These are phyloP conservation scores for Hypoxylon sp. DNA, from an alignment of 2,329 filamentous ascomycete species.

Conservation along the genomic window DNA sequence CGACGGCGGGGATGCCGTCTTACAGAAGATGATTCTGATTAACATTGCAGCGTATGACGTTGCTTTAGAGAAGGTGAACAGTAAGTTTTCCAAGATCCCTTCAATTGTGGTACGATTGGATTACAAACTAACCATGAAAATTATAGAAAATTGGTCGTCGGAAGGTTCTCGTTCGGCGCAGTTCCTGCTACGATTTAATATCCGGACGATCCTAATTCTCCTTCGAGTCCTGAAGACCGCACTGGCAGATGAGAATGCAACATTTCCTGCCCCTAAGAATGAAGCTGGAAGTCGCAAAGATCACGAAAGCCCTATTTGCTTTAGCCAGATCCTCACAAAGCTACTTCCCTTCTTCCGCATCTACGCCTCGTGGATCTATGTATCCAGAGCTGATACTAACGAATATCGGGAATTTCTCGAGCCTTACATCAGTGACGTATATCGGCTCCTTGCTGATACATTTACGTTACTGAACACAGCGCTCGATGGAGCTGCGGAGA, in stretches of 20 bases:
- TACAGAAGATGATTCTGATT: conserved; percentile 83
- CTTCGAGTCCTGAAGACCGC: conserved; percentile 76
- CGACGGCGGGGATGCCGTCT: conserved; percentile 66
- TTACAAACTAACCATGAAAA: conserved; percentile 42
- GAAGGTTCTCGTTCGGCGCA: conserved; percentile 60
- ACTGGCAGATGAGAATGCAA: conserved; percentile 60
- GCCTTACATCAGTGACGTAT: conserved; percentile 56
- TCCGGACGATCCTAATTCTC: conserved; percentile 77
- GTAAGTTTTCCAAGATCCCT: conserved; percentile 60
- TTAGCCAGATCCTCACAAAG: conserved; percentile 52
- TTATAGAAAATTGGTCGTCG: conserved; percentile 56
- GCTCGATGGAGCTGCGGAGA: conserved; percentile 49
- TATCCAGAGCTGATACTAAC: conserved; percentile 56
- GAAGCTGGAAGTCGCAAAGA: conserved; percentile 35
- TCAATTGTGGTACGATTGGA: too few relatives aligned
- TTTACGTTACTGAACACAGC: conserved; percentile 60
- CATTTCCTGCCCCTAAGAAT: conserved; percentile 37
- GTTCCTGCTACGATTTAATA: conserved; percentile 79
- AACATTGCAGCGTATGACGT: conserved; percentile 87
- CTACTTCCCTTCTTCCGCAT: conserved; percentile 62
- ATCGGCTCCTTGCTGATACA: conserved; percentile 55
- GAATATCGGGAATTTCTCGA: conserved; percentile 56
- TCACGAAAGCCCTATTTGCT: conserved; percentile 41
- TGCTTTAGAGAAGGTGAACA: conserved; percentile 67
- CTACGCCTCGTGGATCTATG: conserved; percentile 63